Percentiles rank a stretch among this genome's conserved stretches.
These are phyloP conservation scores for Colletotrichum graminicola DNA, from an alignment of 2,329 filamentous ascomycete genomes.

Conservation along the genomic window DNA sequence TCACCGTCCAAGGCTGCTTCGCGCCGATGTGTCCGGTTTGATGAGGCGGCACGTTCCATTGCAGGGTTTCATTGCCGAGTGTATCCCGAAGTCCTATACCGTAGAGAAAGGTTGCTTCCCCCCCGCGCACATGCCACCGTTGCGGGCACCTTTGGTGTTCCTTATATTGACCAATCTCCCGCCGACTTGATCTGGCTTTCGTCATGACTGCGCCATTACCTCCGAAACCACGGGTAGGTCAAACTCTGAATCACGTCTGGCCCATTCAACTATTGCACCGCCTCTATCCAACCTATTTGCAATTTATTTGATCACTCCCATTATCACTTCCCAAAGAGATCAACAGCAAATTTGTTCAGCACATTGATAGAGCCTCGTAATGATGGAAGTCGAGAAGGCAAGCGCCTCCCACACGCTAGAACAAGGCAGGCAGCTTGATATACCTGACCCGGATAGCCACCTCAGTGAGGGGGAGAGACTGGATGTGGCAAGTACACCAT, in stretches of 20 bases:
- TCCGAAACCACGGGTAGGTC: neutral
- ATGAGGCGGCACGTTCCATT: neutral
- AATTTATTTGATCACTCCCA: no score
- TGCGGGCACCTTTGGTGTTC: neutral
- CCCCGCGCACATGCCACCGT: constrained; percentile 6
- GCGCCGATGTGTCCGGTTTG: neutral
- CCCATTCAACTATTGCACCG: neutral
- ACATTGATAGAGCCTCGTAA: neutral
- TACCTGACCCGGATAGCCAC: constrained; percentile 9
- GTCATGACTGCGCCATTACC: neutral
- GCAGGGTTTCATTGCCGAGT: constrained; percentile 13
- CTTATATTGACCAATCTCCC: constrained; percentile 18
- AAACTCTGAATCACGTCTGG: neutral
- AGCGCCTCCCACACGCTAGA: neutral
- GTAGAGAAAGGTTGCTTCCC: neutral
- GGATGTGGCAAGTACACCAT: neutral
- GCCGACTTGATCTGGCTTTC: constrained; percentile 4
- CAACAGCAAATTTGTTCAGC: no score
- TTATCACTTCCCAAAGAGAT: neutral
- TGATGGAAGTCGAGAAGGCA: constrained; percentile 3
- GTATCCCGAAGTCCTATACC: constrained; percentile 12
- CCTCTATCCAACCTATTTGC: no score
- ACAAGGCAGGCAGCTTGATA: neutral
- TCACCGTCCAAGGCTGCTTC: neutral
- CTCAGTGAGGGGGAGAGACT: constrained; percentile 6